Percentiles rank a stretch among this genome's conserved stretches.
Evolutionary conservation across 331 rosid genomes (phyloP).

Genomic region (Telfairia occidentalis): DNA sequence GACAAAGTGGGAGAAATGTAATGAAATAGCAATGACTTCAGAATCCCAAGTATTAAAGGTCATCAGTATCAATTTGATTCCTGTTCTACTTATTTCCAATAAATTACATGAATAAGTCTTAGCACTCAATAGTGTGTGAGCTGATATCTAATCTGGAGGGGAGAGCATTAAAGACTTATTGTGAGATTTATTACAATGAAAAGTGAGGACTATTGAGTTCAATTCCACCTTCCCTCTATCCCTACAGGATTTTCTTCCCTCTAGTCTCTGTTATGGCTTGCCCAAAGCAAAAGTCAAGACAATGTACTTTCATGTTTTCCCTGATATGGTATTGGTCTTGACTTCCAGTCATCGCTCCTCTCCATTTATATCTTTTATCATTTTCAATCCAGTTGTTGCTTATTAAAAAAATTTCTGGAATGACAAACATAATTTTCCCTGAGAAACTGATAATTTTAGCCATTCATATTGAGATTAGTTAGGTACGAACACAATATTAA

Average conservation of each 20-base stretch:
- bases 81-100: not conserved
- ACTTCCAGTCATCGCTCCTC: not conserved
- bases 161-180: not conserved
- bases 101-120: not conserved
- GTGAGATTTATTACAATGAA: not conserved
- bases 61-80: not conserved
- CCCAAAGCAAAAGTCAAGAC: not conserved
- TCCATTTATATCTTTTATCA: not conserved
- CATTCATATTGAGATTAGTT: not conserved
- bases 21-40: not conserved
- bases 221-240: not conserved
- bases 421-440: not conserved
- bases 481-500: not conserved
- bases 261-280: not conserved
- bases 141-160: not conserved
- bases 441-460: not conserved
- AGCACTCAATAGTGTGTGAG: not conserved
- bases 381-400: not conserved
- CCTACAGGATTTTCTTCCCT: not conserved
- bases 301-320: not conserved
- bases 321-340: not conserved
- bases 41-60: not conserved
- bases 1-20: not conserved
- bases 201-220: not conserved
- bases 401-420: not conserved